phyloP scores from a whole-genome alignment of 2,329 filamentous ascomycete species.

The Arthrobotrys musiformis region DNA sequence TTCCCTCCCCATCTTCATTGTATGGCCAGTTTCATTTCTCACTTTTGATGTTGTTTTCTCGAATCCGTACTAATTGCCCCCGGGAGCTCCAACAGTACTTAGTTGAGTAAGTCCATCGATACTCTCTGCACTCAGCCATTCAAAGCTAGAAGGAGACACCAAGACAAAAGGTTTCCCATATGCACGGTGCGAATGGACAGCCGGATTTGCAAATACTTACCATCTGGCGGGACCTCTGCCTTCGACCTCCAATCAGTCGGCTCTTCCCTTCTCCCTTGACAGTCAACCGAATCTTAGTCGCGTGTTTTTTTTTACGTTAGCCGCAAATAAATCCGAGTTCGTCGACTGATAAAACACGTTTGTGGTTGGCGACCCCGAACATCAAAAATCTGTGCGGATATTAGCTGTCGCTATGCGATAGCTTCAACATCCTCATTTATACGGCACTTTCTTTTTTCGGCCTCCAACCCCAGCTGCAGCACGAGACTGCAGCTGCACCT shows the following conservation, averaged over 20 bases:
- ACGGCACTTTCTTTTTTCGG: slow-evolving; percentile 53
- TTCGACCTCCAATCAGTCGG: slow-evolving; percentile 36
- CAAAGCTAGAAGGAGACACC: slow-evolving; percentile 42
- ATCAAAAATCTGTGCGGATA: slow-evolving; percentile 48
- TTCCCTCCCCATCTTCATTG: slow-evolving; percentile 10
- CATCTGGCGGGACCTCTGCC: slow-evolving; percentile 48
- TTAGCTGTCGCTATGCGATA: slow-evolving; percentile 55
- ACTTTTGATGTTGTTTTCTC: slow-evolving; percentile 1
- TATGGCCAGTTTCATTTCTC: slow-evolving; percentile 8
- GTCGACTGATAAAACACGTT: slow-evolving; percentile 52
- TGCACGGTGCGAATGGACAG: slow-evolving; percentile 49
- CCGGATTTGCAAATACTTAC: slow-evolving; percentile 36
- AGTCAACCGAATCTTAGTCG: slow-evolving; percentile 37
- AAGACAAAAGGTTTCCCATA: slow-evolving; percentile 27
- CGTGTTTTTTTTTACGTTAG: slow-evolving; percentile 43
- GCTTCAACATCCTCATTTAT: slow-evolving; percentile 54
- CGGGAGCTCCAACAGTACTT: slow-evolving; percentile 42
- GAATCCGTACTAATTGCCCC: slow-evolving; percentile 45
- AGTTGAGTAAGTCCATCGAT: slow-evolving; percentile 18
- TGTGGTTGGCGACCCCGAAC: slow-evolving; percentile 54
- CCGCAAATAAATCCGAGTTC: slow-evolving; percentile 47
- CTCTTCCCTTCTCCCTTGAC: slow-evolving; percentile 39
- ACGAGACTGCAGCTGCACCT: slow-evolving; percentile 53
- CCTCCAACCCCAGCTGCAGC: slow-evolving; percentile 38
- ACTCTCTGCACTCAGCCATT: slow-evolving; percentile 22